These are phyloP conservation scores for Blastocrithidia nonstop DNA, from an alignment of 208 protist genomes.

Conservation along the genomic window DNA sequence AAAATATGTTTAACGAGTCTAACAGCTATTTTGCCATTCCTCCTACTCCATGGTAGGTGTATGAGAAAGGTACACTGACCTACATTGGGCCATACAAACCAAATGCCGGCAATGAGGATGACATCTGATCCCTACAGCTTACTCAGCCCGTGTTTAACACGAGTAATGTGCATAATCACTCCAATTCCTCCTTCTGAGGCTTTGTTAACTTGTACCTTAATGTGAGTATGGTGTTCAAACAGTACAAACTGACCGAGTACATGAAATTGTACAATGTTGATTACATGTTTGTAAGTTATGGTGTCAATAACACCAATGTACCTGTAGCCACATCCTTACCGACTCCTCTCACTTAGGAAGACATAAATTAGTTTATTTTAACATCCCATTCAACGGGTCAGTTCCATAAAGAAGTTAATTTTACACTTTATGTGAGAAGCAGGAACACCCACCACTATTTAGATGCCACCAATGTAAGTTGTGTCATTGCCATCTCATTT, in stretches of 20 bases:
- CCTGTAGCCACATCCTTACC: slow-evolving; percentile 12
- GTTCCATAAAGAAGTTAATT: not conserved
- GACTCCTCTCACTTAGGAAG: slow-evolving; percentile 2
- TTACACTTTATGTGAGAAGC: not conserved
- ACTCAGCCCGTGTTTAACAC: slow-evolving; percentile 30
- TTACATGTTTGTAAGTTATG: slow-evolving; percentile 33
- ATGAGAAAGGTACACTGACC: slow-evolving; percentile 6
- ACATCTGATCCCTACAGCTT: slow-evolving; percentile 20
- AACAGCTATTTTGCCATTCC: slow-evolving; percentile 1
- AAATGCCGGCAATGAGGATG: slow-evolving; percentile 1
- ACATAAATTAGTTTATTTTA: slow-evolving; percentile 11
- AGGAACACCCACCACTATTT: not conserved
- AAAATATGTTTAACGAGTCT: slow-evolving; percentile 8
- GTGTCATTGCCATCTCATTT: slow-evolving; percentile 15
- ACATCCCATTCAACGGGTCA: not conserved
- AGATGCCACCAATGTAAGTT: slow-evolving; percentile 1
- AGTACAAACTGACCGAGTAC: slow-evolving; percentile 5
- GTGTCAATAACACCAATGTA: not conserved
- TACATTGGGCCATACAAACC: slow-evolving; percentile 14
- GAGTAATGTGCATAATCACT: not conserved
- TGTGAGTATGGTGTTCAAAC: slow-evolving; percentile 16
- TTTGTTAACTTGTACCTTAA: slow-evolving; percentile 23
- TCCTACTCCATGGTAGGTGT: slow-evolving; percentile 9
- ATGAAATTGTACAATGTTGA: slow-evolving; percentile 11
- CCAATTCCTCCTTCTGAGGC: slow-evolving; percentile 39